A percentile compares a stretch with the other conserved stretches of the same genome.
These are phyloP conservation scores for Fusarium concolor DNA, from an alignment of 2,329 filamentous ascomycete species.

Conservation along the genomic window DNA sequence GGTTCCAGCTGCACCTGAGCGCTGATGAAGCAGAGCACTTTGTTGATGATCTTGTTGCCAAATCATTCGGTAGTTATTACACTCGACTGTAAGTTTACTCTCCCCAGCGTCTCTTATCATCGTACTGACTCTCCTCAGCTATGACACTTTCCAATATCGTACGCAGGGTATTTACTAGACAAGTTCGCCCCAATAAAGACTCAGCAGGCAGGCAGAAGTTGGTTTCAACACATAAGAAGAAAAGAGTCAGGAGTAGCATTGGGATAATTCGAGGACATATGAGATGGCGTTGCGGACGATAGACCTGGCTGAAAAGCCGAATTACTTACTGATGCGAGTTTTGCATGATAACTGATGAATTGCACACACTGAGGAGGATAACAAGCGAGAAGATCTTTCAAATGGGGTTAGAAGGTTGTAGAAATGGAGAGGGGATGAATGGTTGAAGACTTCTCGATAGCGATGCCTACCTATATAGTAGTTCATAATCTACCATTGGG, in stretches of 20 bases:
- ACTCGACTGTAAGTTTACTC: constrained; percentile 76
- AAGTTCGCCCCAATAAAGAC: constrained; percentile 8
- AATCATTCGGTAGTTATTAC: constrained; percentile 88
- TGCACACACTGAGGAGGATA: constrained; percentile 1
- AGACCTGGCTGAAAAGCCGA: constrained; percentile 38
- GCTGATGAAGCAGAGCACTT: constrained; percentile 84
- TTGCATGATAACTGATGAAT: constrained; percentile 33
- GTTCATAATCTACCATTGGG: too few relatives aligned
- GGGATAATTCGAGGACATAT: constrained; percentile 39
- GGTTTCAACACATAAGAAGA: constrained; percentile 20
- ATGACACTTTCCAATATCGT: constrained; percentile 88
- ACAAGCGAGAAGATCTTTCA: background rate
- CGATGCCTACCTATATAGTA: too few relatives aligned
- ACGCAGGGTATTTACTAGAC: constrained; percentile 85
- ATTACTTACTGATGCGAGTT: constrained; percentile 23
- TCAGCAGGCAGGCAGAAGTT: constrained; percentile 10
- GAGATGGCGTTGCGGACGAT: constrained; percentile 47
- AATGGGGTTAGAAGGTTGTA: background rate
- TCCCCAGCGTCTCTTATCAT: background rate
- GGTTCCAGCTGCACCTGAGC: constrained; percentile 85
- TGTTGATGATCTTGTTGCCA: constrained; percentile 83
- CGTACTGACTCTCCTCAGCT: constrained; percentile 60
- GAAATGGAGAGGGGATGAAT: constrained; percentile 2
- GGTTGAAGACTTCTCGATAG: background rate
- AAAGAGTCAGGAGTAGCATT: constrained; percentile 26